These are phyloP conservation scores for Sugiyamaella pinicola DNA, from an alignment of 1,139 yeast genomes.

Conservation along the genomic window DNA sequence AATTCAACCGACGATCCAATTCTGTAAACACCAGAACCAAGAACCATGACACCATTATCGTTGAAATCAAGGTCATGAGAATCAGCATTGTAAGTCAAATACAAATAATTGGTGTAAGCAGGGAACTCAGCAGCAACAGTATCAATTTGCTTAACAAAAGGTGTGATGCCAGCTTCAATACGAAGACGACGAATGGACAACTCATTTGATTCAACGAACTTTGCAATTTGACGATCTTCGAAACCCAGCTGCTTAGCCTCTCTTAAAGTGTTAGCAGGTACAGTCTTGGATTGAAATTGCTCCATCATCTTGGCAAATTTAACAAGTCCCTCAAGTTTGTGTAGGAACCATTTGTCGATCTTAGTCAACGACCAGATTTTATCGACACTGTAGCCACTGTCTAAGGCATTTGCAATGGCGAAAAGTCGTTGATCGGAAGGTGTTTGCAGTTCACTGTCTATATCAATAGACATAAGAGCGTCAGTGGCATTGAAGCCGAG, in stretches of 20 bases:
- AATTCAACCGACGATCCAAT: slow-evolving; percentile 94
- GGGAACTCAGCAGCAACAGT: slow-evolving; percentile 99
- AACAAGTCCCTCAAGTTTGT: slow-evolving; percentile 75
- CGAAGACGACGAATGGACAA: slow-evolving; percentile 90
- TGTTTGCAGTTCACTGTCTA: slow-evolving; percentile 87
- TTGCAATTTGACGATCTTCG: slow-evolving; percentile 95
- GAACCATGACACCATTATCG: slow-evolving; percentile 85
- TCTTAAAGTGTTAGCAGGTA: slow-evolving; percentile 63
- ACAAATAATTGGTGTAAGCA: slow-evolving; percentile 91
- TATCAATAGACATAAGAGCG: slow-evolving; percentile 84
- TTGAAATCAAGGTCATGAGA: slow-evolving; percentile 81
- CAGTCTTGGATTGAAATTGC: slow-evolving; percentile 57
- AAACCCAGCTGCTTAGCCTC: slow-evolving; percentile 97
- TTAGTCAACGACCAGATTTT: slow-evolving; percentile 90
- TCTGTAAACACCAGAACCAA: slow-evolving; percentile 93
- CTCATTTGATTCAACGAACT: slow-evolving; percentile 86
- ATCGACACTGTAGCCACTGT: slow-evolving; percentile 86
- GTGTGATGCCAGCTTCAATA: slow-evolving; percentile 83
- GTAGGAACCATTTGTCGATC: slow-evolving; percentile 96
- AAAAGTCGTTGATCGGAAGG: slow-evolving; percentile 97
- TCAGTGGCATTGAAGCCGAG: slow-evolving; percentile 90
- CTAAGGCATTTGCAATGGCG: slow-evolving; percentile 91
- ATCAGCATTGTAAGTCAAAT: slow-evolving; percentile 93
- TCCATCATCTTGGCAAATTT: slow-evolving; percentile 66
- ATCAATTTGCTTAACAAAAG: slow-evolving; percentile 96